Conservation (phyloP, 345 rosid genomes). For the Gynandropsis gynandra region DNA sequence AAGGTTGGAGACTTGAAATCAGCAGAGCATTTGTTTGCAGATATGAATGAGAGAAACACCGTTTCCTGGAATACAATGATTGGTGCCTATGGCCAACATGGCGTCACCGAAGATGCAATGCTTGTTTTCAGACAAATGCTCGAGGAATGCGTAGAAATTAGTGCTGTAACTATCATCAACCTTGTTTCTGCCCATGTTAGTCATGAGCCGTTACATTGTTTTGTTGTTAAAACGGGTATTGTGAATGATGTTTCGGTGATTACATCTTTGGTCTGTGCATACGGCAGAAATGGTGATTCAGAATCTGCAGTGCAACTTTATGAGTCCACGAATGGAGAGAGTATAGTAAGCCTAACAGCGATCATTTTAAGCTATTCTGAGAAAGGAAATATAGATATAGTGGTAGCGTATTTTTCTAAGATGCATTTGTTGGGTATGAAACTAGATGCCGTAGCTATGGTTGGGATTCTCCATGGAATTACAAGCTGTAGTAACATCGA, state of each 20-base stretch:
- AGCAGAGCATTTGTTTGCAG: constrained; percentile 43
- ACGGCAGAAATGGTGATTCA: too few species aligned
- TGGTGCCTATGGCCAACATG: constrained; percentile 54
- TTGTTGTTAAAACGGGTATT: constrained; percentile 46
- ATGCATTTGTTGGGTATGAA: constrained; percentile 42
- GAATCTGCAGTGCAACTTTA: too few species aligned
- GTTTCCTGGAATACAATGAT: constrained; percentile 87
- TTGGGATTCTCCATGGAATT: constrained; percentile 61
- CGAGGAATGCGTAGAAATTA: constrained; percentile 34
- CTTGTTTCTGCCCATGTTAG: constrained; percentile 50
- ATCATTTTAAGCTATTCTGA: constrained; percentile 58
- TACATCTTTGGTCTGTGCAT: constrained; percentile 63
- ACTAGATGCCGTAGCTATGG: constrained; percentile 67
- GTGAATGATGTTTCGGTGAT: constrained; percentile 35
- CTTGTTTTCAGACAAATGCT: constrained; percentile 46
- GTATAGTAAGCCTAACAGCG: constrained; percentile 60
- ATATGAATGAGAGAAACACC: constrained; percentile 40
- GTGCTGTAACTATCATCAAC: constrained; percentile 48
- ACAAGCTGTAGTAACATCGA: constrained; percentile 27
- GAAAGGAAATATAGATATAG: constrained; percentile 37
- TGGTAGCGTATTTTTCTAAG: constrained; percentile 35
- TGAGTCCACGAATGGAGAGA: constrained; percentile 32
- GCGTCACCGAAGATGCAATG: constrained; percentile 44
- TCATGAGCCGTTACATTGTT: constrained; percentile 44
- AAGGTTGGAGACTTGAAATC: constrained; percentile 49